Base-by-base conservation (phyloP, 163 green algal species). In the Scenedesmus sp. region DNA sequence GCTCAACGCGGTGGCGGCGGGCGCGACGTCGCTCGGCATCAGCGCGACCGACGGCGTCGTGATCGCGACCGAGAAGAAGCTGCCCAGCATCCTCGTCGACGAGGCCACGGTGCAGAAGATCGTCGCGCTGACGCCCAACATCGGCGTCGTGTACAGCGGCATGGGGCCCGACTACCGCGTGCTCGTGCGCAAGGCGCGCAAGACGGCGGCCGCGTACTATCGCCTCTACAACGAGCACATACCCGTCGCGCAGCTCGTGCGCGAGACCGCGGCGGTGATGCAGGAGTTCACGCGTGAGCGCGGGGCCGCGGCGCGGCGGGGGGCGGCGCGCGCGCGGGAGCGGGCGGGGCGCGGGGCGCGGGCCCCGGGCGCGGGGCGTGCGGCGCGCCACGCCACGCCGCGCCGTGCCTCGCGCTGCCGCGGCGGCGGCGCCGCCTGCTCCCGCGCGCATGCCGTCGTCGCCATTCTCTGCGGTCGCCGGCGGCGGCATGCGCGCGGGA, bases 61-160 rank as follows among this genome's bases (percentile, higher is more conserved):
- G 24, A 94, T 99, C 42, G 97, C 97, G n/a, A 99, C 97, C 29
- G 97, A 99, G 76, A 99, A 99, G 89, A 99, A 99, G 88, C 87
- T 99, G 60, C 95, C 78, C 13, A 94, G 74, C 11, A 86, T 91
- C 22, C 85, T 97, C 45, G 89, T 98, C 18, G 97, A 99, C 60
- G 94, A 99, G 78, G 80, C 51, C 34, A 98, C 96, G 18, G 95
- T 99, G 66, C 88, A 97, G 80, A 99, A 98, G 85, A 98, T 99
- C 44, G 86, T 85, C 20, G 85, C 94, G 57, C 72, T 99, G 10
- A 97, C 95, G 11, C 88, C 90, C 20, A 97, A 98, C 74, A 94
- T 98, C 18, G 96, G 95, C 0, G 89, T 99, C 15, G 92, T 96
- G 15, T 99, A 98, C 88, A 96, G 89, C 63, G 96, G 96, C 82